Base-by-base conservation (phyloP, 345 rosid genomes). In the Sonneratia caseolaris region DNA sequence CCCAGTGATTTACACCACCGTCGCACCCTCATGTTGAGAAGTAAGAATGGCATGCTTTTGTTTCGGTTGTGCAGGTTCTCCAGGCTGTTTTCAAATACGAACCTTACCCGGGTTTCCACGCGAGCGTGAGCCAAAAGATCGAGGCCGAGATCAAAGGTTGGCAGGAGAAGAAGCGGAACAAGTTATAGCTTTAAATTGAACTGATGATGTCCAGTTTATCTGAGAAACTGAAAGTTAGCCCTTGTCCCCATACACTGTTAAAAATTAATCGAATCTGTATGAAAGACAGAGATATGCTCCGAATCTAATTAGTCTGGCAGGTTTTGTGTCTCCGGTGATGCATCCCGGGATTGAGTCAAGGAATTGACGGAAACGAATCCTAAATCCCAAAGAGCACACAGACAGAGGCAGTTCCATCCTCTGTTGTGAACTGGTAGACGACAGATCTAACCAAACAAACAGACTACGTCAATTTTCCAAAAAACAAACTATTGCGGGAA, bases 31-130 rank as follows among this genome's bases (percentile, higher is more conserved):
- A 7, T 69, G 2, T 14, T 10, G 5, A 21, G 16, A 9, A 4
- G 5, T 12, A 22, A 7, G 18, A 24, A 36, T 61, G 61, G 47
- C 3, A 4, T 14, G 22, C 16, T 24, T 68, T 9, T 3, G 22
- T 10, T 49, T 13, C 11, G 37, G 16, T 40, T 9, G 35, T 79
- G 51, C 84, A 91, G 97, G 80, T 86, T 80, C 95, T 91, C 71
- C 87, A 94, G 36, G 70, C 59, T 11, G 66, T 78, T 56, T 85
- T 86, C n/a, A 79, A 85, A 43, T 91, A 94, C 40, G 97, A 91
- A 75, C 98, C 96, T 32, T 91, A 87, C 73, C 90, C 95, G 0
- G 97, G 70, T 68, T 68, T 68, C 21, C 51, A 43, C 36, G 53
- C 24, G 35, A 22, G 51, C 35, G 53, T 68, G 35, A 43, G 5